phyloP scores from a whole-genome alignment of 495 filamentous ascomycete species.

The Penicillium arizonense region DNA sequence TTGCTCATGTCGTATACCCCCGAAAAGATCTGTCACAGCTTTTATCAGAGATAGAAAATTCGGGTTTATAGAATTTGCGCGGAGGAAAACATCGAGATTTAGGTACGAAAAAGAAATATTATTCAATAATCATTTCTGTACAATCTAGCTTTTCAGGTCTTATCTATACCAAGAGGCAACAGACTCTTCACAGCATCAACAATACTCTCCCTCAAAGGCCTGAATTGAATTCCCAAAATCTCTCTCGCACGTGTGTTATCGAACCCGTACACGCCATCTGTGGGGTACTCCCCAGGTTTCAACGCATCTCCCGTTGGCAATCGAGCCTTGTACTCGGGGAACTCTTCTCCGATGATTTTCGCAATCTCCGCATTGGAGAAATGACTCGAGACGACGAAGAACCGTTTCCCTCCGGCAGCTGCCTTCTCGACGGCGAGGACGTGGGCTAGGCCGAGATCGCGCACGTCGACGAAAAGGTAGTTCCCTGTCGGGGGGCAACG shows the following conservation, averaged over 20 bases:
- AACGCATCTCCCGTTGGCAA: slow-evolving; percentile 43
- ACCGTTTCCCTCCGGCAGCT: slow-evolving; percentile 58
- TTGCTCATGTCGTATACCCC: too few species aligned
- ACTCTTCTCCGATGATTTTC: slow-evolving; percentile 55
- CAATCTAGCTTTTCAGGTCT: too few species aligned
- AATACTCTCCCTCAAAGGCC: slow-evolving; percentile 43
- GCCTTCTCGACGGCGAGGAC: slow-evolving; percentile 56
- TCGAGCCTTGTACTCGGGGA: slow-evolving; percentile 52
- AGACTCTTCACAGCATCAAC: slow-evolving; percentile 44
- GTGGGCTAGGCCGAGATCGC: slow-evolving; percentile 60
- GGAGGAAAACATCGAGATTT: too few species aligned
- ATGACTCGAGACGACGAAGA: slow-evolving; percentile 55
- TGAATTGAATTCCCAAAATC: slow-evolving; percentile 50
- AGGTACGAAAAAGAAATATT: too few species aligned
- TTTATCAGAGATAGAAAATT: too few species aligned
- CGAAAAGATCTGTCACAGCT: too few species aligned
- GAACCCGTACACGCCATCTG: slow-evolving; percentile 34
- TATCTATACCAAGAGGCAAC: slow-evolving; percentile 6
- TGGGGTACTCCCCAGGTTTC: slow-evolving; percentile 37
- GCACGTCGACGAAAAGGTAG: slow-evolving; percentile 55
- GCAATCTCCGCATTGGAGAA: slow-evolving; percentile 56
- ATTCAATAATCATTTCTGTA: too few species aligned
- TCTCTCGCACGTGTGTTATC: slow-evolving; percentile 44
- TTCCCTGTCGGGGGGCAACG: slow-evolving; percentile 48
- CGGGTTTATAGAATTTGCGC: too few species aligned